Conservation (phyloP, 768 basidiomycete genomes). For the Chalciporus chontae region DNA sequence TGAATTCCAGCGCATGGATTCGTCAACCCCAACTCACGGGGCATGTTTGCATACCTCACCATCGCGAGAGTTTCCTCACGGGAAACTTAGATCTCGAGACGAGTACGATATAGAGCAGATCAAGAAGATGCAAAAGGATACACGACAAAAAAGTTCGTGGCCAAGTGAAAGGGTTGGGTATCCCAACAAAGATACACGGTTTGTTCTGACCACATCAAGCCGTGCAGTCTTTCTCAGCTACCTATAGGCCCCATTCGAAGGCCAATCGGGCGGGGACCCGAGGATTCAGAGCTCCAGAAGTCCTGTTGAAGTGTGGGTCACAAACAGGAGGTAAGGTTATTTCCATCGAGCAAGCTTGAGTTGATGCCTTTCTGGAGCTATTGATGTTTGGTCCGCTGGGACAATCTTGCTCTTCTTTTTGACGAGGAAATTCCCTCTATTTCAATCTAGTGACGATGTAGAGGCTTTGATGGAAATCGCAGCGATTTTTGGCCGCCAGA, state of each 20-base stretch:
- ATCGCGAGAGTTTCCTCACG: slow-evolving; percentile 63
- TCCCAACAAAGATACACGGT: slow-evolving; percentile 73
- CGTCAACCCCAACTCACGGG: slow-evolving; percentile 40
- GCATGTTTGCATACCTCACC: slow-evolving; percentile 79
- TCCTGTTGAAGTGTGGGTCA: slow-evolving; percentile 88
- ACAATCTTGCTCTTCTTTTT: slow-evolving; percentile 92
- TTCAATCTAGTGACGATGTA: slow-evolving; percentile 89
- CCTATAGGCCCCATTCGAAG: slow-evolving; percentile 69
- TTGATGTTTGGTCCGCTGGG: slow-evolving; percentile 96
- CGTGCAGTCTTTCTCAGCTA: background rate
- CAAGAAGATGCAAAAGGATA: slow-evolving; percentile 58
- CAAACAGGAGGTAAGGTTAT: slow-evolving; percentile 80
- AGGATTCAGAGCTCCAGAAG: slow-evolving; percentile 96
- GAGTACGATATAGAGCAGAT: slow-evolving; percentile 48
- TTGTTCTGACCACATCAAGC: slow-evolving; percentile 7
- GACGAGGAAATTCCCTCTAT: slow-evolving; percentile 87
- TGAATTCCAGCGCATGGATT: slow-evolving; percentile 51
- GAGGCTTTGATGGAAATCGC: slow-evolving; percentile 97
- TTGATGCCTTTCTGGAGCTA: slow-evolving; percentile 50
- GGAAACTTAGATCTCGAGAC: slow-evolving; percentile 43
- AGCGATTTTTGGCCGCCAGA: slow-evolving; percentile 73
- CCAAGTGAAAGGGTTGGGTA: slow-evolving; percentile 74
- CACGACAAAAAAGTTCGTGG: slow-evolving; percentile 48
- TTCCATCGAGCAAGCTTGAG: background rate
- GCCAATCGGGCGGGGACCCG: slow-evolving; percentile 96